Base-by-base conservation (phyloP, 495 filamentous ascomycete species). In the Penicillium egyptiacum region DNA sequence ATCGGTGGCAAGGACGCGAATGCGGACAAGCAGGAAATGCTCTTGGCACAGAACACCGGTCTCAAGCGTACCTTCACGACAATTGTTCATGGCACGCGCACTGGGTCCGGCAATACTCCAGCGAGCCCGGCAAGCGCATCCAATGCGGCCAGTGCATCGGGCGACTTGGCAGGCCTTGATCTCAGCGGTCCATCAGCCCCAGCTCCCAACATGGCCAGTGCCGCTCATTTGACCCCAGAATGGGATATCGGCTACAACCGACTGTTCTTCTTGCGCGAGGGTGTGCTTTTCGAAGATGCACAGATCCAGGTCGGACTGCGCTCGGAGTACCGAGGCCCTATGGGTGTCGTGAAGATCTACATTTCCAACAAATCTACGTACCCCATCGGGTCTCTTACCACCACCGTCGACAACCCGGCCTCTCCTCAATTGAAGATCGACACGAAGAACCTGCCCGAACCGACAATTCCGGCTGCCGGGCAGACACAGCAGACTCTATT, bases 401-500 rank as follows among this genome's bases (percentile, higher is more conserved):
- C 94, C 1, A 98, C 95, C 1, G 72, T 97, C 19, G 91, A 97
- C 67, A 92, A 96, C 65, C 82, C 79, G 16, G 79, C 83, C 12
- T 79, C 92, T 10, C 83, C 84, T 20, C 79, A 81, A 37, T 70
- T 99, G 19, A 89, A 88, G 23, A 85, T 88, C 71, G 92, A 97
- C 66, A 85, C 87, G 49, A 95, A 94, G 72, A 86, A 83, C 43
- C 79, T 97, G 4, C 95, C 95, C 0, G 93, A 97, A n/a, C 87
- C 88, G 14, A 86, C 80, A 20, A 84, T 99, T 28, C 68, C 76
- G 9, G 81, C 91, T 22, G 84, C 87, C 3, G 81, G 80, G 0
- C 95, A 99, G 67, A 89, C 88, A 1, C 90, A 96, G 63, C 91
- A 96, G 70, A 96, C 94, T 56, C 85, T 97, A 58, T 92, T 98